Percentiles rank a stretch among this genome's conserved stretches.
Conservation (phyloP, 1,139 yeast genomes). For the Blastobotrys elegans region DNA sequence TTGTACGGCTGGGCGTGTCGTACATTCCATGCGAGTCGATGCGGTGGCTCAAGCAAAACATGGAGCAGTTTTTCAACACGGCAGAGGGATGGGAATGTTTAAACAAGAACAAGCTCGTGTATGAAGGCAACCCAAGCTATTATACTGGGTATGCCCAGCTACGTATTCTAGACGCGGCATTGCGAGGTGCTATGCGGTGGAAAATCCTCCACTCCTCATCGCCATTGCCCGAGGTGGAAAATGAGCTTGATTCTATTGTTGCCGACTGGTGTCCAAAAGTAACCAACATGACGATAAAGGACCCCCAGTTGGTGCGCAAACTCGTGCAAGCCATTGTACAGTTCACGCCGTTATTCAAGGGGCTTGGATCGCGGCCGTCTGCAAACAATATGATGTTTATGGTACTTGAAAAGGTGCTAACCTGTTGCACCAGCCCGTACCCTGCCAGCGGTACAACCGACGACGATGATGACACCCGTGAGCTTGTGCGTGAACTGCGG, state of each 20-base stretch:
- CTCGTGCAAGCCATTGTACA: constrained; percentile 93
- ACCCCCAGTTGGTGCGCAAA: constrained; percentile 77
- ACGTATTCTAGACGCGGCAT: constrained; percentile 80
- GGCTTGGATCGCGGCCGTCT: constrained; percentile 45
- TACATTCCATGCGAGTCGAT: constrained; percentile 78
- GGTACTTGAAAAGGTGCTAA: constrained; percentile 79
- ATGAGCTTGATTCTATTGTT: constrained; percentile 53
- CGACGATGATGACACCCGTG: constrained; percentile 64
- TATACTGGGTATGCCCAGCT: constrained; percentile 78
- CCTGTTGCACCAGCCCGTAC: constrained; percentile 81
- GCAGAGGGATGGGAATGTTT: constrained; percentile 66
- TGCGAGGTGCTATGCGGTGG: constrained; percentile 96
- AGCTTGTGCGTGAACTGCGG: constrained; percentile 78
- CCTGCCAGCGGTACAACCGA: constrained; percentile 62
- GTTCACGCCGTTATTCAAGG: constrained; percentile 82
- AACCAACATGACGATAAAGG: constrained; percentile 67
- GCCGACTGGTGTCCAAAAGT: constrained; percentile 75
- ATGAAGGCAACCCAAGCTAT: constrained; percentile 63
- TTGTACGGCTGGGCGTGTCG: constrained; percentile 82
- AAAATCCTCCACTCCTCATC: constrained; percentile 69
- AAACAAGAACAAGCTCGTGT: constrained; percentile 48
- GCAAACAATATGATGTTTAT: constrained; percentile 59
- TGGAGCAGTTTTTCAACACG: constrained; percentile 61
- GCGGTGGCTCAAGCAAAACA: constrained; percentile 70
- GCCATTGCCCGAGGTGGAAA: constrained; percentile 40